Conservation (phyloP, 2,329 filamentous ascomycete species). For the Botrytis elliptica region DNA sequence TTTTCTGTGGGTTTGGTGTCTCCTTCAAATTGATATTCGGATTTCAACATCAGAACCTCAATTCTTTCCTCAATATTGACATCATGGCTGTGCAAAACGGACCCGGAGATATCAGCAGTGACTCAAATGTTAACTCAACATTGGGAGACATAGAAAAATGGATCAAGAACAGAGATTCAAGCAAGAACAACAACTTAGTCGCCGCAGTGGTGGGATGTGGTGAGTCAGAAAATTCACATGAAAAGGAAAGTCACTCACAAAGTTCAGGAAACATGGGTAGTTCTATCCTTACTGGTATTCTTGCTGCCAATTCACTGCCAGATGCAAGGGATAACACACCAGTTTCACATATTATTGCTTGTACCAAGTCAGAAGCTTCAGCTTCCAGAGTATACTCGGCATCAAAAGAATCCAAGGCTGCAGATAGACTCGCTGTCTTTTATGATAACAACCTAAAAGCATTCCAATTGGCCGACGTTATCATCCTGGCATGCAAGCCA, state of each 20-base stretch:
- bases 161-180: background rate
- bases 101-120: background rate
- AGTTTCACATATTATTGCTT: conserved; percentile 20
- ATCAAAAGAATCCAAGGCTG: conserved; percentile 10
- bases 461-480: conserved; percentile 14
- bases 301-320: conserved; percentile 4
- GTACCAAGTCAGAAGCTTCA: conserved; percentile 18
- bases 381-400: conserved; percentile 9
- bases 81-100: background rate
- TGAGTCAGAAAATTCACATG: conserved; percentile 12
- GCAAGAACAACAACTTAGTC: conserved; percentile 3
- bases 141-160: conserved; percentile 9
- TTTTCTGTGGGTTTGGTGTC: no score
- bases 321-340: conserved; percentile 11
- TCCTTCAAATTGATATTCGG: background rate
- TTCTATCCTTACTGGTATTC: conserved; percentile 17
- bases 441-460: conserved; percentile 15
- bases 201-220: conserved; percentile 20
- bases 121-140: background rate
- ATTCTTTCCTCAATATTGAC: background rate
- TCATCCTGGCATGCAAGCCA: conserved; percentile 19
- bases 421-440: conserved; percentile 13
- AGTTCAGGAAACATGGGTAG: conserved; percentile 15
- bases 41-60: background rate
- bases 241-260: conserved; percentile 1